Base-by-base conservation (phyloP, 306 rosid species). In the Malus domestica region DNA sequence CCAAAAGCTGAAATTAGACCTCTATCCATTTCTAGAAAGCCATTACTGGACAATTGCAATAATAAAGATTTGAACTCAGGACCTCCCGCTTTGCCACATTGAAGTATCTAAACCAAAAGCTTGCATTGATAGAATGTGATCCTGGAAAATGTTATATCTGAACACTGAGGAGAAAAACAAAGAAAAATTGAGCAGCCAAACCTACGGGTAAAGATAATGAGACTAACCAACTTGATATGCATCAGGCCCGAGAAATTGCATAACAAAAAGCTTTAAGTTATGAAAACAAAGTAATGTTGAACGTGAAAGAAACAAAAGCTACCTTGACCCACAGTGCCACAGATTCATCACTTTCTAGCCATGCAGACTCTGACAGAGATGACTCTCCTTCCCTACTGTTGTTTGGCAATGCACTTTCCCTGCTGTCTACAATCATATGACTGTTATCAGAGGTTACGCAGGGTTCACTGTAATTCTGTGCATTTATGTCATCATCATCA, bases 291-390 rank as follows among this genome's bases (percentile, higher is more conserved):
- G 27, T 52, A 38, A 72, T 6, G 44, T 30, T 16, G n/a, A 75
- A 70, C 8, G n/a, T 32, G 27, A 64, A 71, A 18, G 18, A 71
- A 66, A 70, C 9, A 38, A 80, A 71, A 59, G 77, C 52, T 88
- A 95, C 99, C 99, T 92, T 96, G 73, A 92, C 97, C 99, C 99
- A 96, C 85, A 96, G 69, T 68, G 99, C 98, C 75, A 92, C 83
- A 67, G 99, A 86, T 82, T 67, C 93, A 78, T 92, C 98, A 58
- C 92, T 90, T 78, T 96, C 91, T 57, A 96, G 85, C 99, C 97
- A 96, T 40, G 84, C 78, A 35, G 99, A 92, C 80, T 89, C 96
- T 10, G 89, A 78, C 77, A 81, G 85, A 74, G 89, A 81, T 75
- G 86, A 75, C 76, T 94, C 97, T 71, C 89, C 93, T 58, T 89